phyloP scores from a whole-genome alignment of 2,329 filamentous ascomycete species.

The Trichoderma gracile region DNA sequence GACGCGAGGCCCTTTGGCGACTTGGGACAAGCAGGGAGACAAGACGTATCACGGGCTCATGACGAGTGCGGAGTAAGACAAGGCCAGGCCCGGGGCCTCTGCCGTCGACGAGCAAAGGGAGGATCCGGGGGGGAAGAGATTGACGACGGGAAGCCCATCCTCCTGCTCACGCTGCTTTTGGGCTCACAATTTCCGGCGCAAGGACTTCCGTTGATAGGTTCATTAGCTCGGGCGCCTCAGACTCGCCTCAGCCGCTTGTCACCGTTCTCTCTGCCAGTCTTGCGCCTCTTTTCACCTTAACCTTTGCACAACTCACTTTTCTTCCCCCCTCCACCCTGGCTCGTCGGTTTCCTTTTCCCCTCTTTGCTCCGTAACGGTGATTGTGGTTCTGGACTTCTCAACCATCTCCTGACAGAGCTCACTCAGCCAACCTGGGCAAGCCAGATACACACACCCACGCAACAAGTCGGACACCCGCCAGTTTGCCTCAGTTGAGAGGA shows the following conservation, averaged over 20 bases:
- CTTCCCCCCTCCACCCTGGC: not conserved
- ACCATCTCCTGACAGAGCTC: not conserved
- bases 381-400: not conserved
- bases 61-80: conserved; percentile 12
- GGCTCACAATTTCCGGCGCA: not conserved
- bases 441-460: not conserved
- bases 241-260: conserved; percentile 17
- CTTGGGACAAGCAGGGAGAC: conserved; percentile 3
- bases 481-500: not conserved
- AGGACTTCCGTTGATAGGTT: conserved; percentile 3
- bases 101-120: not conserved
- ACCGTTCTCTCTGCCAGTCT: conserved; percentile 2
- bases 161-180: not conserved
- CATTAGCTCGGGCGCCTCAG: conserved; percentile 19
- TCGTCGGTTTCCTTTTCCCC: not conserved
- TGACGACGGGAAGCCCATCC: not conserved
- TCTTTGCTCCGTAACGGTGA: not conserved
- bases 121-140: not conserved
- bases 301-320: not conserved
- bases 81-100: not conserved
- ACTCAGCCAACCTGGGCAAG: not conserved
- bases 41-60: conserved; percentile 11
- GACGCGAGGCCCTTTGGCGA: conserved; percentile 2
- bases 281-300: not conserved
- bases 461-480: not conserved